These are phyloP conservation scores for Cyberlindnera maclurae DNA, from an alignment of 805 yeast genomes.

Conservation along the genomic window DNA sequence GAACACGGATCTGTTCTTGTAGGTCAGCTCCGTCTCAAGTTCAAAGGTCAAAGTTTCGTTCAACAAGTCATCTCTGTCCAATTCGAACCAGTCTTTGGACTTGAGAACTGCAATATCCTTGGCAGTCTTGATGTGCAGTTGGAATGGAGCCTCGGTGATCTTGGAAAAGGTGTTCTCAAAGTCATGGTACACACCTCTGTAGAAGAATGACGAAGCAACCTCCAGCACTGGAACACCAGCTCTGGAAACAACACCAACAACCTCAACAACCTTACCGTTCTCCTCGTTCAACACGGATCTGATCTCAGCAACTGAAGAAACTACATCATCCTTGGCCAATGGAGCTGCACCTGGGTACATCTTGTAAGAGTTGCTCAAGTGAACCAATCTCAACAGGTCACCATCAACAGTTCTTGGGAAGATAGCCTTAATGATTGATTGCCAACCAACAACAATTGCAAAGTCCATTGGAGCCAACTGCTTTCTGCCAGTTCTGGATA, in stretches of 20 bases:
- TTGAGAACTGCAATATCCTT: slow-evolving; percentile 90
- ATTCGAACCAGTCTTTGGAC: slow-evolving; percentile 97
- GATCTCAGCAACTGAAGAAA: slow-evolving; percentile 75
- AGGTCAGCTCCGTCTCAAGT: slow-evolving; percentile 76
- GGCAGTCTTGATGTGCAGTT: slow-evolving; percentile 61
- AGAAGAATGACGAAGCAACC: slow-evolving; percentile 90
- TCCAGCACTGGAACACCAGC: slow-evolving; percentile 81
- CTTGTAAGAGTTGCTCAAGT: slow-evolving; percentile 88
- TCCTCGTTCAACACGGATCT: slow-evolving; percentile 86
- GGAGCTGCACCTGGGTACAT: slow-evolving; percentile 91
- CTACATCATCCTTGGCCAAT: slow-evolving; percentile 80
- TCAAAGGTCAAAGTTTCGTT: slow-evolving; percentile 83
- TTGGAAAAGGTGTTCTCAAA: slow-evolving; percentile 90
- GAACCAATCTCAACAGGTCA: slow-evolving; percentile 89
- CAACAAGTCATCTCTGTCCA: slow-evolving; percentile 66
- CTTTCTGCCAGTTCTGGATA: slow-evolving; percentile 75
- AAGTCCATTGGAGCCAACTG: slow-evolving; percentile 98
- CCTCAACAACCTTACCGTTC: slow-evolving; percentile 93
- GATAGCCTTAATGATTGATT: slow-evolving; percentile 94
- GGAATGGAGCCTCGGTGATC: slow-evolving; percentile 79
- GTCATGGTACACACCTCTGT: slow-evolving; percentile 87
- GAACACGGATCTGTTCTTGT: slow-evolving; percentile 68
- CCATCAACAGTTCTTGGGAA: slow-evolving; percentile 97
- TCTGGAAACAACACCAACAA: slow-evolving; percentile 79
- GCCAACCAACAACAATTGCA: slow-evolving; percentile 98